phyloP scores from a whole-genome alignment of 306 rosid species.

The Malus sylvestris region DNA sequence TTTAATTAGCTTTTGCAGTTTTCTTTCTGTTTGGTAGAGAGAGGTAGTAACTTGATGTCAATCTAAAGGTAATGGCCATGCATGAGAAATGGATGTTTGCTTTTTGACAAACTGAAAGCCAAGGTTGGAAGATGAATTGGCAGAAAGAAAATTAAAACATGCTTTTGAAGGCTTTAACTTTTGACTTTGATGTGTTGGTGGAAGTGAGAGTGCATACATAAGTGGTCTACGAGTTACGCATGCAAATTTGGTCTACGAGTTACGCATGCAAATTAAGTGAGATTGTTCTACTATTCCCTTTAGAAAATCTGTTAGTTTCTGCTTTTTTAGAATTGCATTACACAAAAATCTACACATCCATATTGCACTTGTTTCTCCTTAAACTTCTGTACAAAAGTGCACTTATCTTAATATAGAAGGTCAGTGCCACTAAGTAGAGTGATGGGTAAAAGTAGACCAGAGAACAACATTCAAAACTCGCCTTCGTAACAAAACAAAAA shows the following conservation, averaged over 20 bases:
- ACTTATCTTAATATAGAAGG: background rate
- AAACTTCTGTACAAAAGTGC: background rate
- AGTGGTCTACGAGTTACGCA: constrained; percentile 30
- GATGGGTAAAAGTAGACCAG: background rate
- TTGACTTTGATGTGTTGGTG: constrained; percentile 56
- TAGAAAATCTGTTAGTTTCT: background rate
- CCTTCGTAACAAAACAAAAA: too few relatives aligned
- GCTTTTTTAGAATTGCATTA: background rate
- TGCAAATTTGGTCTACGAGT: constrained; percentile 33
- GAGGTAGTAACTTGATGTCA: constrained; percentile 27
- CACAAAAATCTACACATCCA: background rate
- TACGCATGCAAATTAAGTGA: constrained; percentile 22
- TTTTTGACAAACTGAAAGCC: constrained; percentile 35
- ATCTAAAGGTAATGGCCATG: constrained; percentile 14
- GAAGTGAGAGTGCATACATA: constrained; percentile 30
- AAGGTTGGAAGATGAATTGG: constrained; percentile 17
- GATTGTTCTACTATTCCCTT: background rate
- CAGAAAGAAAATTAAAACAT: constrained; percentile 22
- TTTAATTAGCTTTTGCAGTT: constrained; percentile 20
- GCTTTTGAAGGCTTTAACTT: constrained; percentile 48
- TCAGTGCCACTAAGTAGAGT: background rate
- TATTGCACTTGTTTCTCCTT: background rate
- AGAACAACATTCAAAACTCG: background rate
- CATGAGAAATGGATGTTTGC: constrained; percentile 15
- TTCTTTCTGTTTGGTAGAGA: constrained; percentile 28